A percentile compares a stretch with the other conserved stretches of the same genome.
Conservation (phyloP, 2,329 filamentous ascomycete genomes). For the Lecanicillium sp. region DNA sequence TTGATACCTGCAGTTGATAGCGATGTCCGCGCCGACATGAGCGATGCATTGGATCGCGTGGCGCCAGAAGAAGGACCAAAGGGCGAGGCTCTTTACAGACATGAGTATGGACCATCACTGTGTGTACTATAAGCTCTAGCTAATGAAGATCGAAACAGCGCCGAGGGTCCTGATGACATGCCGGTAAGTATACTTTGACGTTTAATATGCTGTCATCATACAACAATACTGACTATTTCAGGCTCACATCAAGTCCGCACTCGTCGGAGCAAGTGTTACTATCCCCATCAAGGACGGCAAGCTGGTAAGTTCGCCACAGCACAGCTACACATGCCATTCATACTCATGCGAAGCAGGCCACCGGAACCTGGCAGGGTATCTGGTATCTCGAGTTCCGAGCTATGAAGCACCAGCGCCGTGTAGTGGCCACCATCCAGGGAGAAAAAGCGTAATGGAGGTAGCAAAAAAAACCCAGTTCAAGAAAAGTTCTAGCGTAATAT, state of each 20-base stretch:
- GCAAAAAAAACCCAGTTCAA: no score
- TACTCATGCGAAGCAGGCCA: constrained; percentile 32
- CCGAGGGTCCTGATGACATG: constrained; percentile 91
- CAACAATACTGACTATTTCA: constrained; percentile 20
- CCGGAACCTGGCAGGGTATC: constrained; percentile 76
- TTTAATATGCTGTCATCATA: neutral
- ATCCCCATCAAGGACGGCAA: constrained; percentile 86
- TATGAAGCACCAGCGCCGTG: constrained; percentile 66
- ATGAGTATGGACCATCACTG: constrained; percentile 44
- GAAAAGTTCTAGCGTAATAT: neutral
- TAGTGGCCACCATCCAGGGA: constrained; percentile 92
- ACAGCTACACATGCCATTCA: no score
- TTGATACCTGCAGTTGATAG: constrained; percentile 34
- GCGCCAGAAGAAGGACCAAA: constrained; percentile 69
- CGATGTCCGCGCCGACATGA: constrained; percentile 91
- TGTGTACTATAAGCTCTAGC: neutral
- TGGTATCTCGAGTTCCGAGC: constrained; percentile 90
- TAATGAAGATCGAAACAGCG: constrained; percentile 32
- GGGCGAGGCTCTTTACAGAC: constrained; percentile 70
- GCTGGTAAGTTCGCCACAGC: constrained; percentile 41
- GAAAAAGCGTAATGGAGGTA: constrained; percentile 53
- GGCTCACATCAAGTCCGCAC: constrained; percentile 87
- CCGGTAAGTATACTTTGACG: constrained; percentile 53
- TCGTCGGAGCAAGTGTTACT: constrained; percentile 82
- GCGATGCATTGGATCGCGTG: constrained; percentile 83